These are phyloP conservation scores for Tylopilus orsonianus DNA, from an alignment of 1,284 basidiomycete species.

Conservation along the genomic window DNA sequence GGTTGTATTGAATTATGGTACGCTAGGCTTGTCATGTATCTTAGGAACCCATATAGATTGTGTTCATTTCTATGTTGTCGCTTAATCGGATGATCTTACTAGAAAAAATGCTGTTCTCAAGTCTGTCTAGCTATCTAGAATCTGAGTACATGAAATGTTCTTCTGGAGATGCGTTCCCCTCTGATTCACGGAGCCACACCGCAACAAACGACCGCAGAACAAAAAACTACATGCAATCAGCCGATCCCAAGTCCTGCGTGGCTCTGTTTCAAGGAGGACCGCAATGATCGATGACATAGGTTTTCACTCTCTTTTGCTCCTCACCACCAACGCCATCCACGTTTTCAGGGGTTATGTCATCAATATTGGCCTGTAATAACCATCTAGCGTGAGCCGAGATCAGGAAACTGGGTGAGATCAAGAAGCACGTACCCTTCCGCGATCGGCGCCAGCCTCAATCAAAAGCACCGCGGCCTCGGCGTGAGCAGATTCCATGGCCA, in stretches of 20 bases:
- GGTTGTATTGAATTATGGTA: conserved; percentile 10
- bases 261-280: conserved; percentile 39
- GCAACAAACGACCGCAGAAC: too few species aligned
- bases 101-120: not conserved
- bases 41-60: not conserved
- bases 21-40: conserved; percentile 3
- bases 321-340: conserved; percentile 74
- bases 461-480: conserved; percentile 85
- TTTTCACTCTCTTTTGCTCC: conserved; percentile 76
- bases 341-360: conserved; percentile 82
- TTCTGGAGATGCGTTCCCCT: not conserved
- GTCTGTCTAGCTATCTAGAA: conserved; percentile 6
- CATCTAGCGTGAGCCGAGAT: conserved; percentile 15
- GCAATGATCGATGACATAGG: conserved; percentile 73
- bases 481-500: conserved; percentile 93
- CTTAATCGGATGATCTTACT: conserved; percentile 8
- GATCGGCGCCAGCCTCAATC: conserved; percentile 92
- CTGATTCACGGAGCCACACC: not conserved
- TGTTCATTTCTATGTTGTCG: conserved; percentile 10
- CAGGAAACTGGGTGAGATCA: not conserved
- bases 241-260: not conserved
- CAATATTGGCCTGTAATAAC: conserved; percentile 66
- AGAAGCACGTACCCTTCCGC: conserved; percentile 64
- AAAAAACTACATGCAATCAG: not conserved
- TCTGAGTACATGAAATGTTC: not conserved